Conservation (phyloP, 805 yeast species). For the Metschnikowia noctiluminum region DNA sequence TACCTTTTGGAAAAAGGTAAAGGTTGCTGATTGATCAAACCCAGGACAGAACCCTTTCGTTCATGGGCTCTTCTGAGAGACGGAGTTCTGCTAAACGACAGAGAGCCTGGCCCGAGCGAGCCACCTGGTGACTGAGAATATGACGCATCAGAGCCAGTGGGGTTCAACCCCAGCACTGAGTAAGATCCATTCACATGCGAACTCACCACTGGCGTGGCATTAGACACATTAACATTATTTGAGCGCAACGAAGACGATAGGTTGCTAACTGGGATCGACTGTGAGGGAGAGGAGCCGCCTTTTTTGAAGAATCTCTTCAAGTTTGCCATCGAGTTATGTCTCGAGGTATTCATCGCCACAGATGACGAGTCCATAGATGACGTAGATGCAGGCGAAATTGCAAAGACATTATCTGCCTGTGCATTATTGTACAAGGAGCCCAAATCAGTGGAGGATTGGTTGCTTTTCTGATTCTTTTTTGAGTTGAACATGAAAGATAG, state of each 20-base stretch:
- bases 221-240: conserved; percentile 10
- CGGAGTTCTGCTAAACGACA: conserved; percentile 29
- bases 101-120: conserved; percentile 18
- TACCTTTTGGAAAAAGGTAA: conserved; percentile 72
- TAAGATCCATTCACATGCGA: conserved; percentile 21
- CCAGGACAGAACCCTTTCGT: conserved; percentile 35
- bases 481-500: conserved; percentile 47
- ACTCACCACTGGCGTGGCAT: conserved; percentile 20
- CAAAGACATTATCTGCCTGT: conserved; percentile 15
- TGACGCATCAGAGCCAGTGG: conserved; percentile 31
- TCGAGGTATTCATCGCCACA: conserved; percentile 26
- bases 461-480: conserved; percentile 34
- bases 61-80: conserved; percentile 32
- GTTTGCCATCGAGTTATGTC: conserved; percentile 79
- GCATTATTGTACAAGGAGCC: conserved; percentile 39
- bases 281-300: conserved; percentile 22
- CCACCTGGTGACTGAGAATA: conserved; percentile 33
- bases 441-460: conserved; percentile 36
- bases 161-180: conserved; percentile 36
- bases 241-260: conserved; percentile 24
- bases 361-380: conserved; percentile 36
- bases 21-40: conserved; percentile 27
- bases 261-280: conserved; percentile 19
- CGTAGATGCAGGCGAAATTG: conserved; percentile 32
- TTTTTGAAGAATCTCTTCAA: conserved; percentile 68